Conservation (phyloP, 192 early-diverging fungal genomes). For the Coemansia sp. region DNA sequence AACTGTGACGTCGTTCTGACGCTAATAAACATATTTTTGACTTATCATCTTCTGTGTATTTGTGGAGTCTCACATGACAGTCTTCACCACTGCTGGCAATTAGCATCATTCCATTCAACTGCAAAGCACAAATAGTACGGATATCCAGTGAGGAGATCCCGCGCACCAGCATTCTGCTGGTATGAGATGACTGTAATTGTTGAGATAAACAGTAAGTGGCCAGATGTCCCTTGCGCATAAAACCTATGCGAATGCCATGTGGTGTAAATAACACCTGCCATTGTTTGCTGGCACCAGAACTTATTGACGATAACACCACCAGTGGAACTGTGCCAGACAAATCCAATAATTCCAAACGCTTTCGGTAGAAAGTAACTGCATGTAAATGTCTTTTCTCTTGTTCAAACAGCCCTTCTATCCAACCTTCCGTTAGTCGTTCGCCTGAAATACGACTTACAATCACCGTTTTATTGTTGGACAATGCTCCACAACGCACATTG, state of each 20-base stretch:
- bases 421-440: slow-evolving; percentile 72
- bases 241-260: slow-evolving; percentile 50
- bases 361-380: slow-evolving; percentile 71
- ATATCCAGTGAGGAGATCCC: slow-evolving; percentile 29
- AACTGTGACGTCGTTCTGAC: slow-evolving; percentile 13
- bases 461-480: neutral
- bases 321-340: slow-evolving; percentile 57
- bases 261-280: slow-evolving; percentile 67
- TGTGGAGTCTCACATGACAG: slow-evolving; percentile 13
- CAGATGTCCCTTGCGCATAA: slow-evolving; percentile 44
- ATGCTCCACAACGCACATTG: neutral
- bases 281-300: slow-evolving; percentile 70
- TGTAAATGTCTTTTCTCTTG: slow-evolving; percentile 56
- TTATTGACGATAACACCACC: slow-evolving; percentile 66
- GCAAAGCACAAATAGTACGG: neutral
- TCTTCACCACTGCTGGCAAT: slow-evolving; percentile 31
- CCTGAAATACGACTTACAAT: neutral
- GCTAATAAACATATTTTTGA: neutral
- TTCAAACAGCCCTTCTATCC: slow-evolving; percentile 64
- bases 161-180: neutral
- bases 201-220: slow-evolving; percentile 45
- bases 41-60: neutral
- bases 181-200: neutral
- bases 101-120: neutral
- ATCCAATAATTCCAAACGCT: slow-evolving; percentile 71